Conservation (phyloP, 139 green algal genomes). For the Microglena sp. region DNA sequence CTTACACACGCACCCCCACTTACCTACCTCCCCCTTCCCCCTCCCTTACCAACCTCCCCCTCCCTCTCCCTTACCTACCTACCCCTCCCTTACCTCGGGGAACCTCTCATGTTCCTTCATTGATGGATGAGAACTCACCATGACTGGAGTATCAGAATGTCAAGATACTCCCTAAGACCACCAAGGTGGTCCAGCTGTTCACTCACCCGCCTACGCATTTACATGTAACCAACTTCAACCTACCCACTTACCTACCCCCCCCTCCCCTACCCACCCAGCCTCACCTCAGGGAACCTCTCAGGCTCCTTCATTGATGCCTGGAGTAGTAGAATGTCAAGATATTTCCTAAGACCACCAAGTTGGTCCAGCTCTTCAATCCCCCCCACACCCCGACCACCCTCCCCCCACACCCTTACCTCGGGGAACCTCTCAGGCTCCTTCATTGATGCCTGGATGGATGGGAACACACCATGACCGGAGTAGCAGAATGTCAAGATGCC, state of each 20-base stretch:
- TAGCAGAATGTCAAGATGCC: constrained; percentile 72
- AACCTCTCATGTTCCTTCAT: constrained; percentile 51
- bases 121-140: constrained; percentile 59
- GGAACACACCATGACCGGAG: constrained; percentile 64
- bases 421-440: constrained; percentile 41
- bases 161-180: constrained; percentile 58
- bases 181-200: too few relatives aligned
- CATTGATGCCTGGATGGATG: constrained; percentile 60
- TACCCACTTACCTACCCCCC: too few relatives aligned
- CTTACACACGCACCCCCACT: too few relatives aligned
- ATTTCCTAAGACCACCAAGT: constrained; percentile 58
- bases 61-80: too few relatives aligned
- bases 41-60: too few relatives aligned
- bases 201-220: too few relatives aligned
- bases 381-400: too few relatives aligned
- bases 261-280: too few relatives aligned
- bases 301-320: constrained; percentile 56
- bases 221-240: too few relatives aligned
- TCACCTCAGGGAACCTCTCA: constrained; percentile 34
- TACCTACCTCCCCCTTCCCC: too few relatives aligned
- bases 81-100: constrained; percentile 17
- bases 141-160: constrained; percentile 71
- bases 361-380: too few relatives aligned
- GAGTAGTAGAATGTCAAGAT: constrained; percentile 70
- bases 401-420: constrained; percentile 16